A percentile compares a stretch with the other conserved stretches of the same genome.
Conservation (phyloP, 306 rosid genomes). For the Dryas alaskensis region DNA sequence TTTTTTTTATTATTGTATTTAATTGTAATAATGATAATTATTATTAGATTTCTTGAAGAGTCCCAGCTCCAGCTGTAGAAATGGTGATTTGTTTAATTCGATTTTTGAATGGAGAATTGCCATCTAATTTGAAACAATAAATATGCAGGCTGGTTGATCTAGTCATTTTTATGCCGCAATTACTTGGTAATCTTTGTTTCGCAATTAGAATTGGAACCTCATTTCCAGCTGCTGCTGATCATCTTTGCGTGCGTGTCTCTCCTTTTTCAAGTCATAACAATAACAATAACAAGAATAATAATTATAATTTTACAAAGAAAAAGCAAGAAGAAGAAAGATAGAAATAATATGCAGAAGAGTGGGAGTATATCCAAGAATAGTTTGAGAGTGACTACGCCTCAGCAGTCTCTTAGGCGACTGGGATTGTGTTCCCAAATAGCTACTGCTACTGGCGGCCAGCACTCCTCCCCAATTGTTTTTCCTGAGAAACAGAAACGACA, state of each 20-base stretch:
- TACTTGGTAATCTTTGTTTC: slow-evolving; percentile 2
- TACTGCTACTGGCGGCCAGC: slow-evolving; percentile 85
- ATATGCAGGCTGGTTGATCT: slow-evolving; percentile 28
- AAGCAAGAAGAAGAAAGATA: not conserved
- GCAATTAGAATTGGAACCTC: slow-evolving; percentile 10
- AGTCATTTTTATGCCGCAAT: slow-evolving; percentile 9
- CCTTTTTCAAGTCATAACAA: not conserved
- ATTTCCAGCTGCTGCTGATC: slow-evolving; percentile 3
- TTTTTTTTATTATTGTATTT: not conserved
- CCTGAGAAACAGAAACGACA: slow-evolving; percentile 94
- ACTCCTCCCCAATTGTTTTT: slow-evolving; percentile 83
- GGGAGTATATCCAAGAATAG: slow-evolving; percentile 65
- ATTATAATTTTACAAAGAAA: not conserved
- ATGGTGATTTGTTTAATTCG: not conserved
- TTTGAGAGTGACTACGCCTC: slow-evolving; percentile 63
- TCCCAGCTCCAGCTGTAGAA: not conserved
- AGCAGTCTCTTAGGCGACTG: slow-evolving; percentile 72
- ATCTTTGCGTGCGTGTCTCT: not conserved
- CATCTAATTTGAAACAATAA: not conserved
- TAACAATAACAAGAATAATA: not conserved
- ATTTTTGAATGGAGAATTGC: not conserved
- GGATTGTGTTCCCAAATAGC: slow-evolving; percentile 91
- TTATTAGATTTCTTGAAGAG: not conserved
- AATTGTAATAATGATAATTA: not conserved
- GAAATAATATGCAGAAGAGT: slow-evolving; percentile 59